These are phyloP conservation scores for Alnus rubra DNA, from an alignment of 306 rosid genomes.

Conservation along the genomic window DNA sequence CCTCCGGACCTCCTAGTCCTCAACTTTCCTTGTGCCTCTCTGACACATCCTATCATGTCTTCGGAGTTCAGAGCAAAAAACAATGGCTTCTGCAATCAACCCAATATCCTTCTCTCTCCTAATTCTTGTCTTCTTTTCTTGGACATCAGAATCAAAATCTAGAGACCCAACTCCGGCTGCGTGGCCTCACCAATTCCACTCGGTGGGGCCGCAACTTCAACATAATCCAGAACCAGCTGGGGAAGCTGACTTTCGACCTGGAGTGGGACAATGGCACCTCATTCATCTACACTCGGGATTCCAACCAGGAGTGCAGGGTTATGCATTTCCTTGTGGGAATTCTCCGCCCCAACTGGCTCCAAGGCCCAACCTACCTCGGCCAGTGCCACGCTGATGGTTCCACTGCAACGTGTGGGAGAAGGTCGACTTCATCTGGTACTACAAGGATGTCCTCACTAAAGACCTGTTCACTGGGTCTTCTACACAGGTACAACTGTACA, in stretches of 20 bases:
- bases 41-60: too few species aligned
- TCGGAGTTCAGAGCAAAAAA: too few species aligned
- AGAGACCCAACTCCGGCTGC: conserved; percentile 36
- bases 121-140: neutral
- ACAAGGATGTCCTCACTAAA: conserved; percentile 67
- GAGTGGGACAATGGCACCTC: conserved; percentile 95
- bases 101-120: neutral
- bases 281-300: conserved; percentile 52
- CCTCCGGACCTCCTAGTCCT: too few species aligned
- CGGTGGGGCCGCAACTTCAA: conserved; percentile 85
- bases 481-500: conserved; percentile 49
- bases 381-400: conserved; percentile 61
- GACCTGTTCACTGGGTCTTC: conserved; percentile 82
- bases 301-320: conserved; percentile 37
- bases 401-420: conserved; percentile 86
- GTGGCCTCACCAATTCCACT: conserved; percentile 81
- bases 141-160: neutral
- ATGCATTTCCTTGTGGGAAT: conserved; percentile 56
- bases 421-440: conserved; percentile 71
- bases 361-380: conserved; percentile 81
- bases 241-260: conserved; percentile 48
- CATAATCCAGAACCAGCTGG: conserved; percentile 73
- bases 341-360: conserved; percentile 87
- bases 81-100: conserved; percentile 25
- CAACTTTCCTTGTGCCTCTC: too few species aligned